Conservation (phyloP, 2,329 filamentous ascomycete species). For the Rosellinia necatrix region DNA sequence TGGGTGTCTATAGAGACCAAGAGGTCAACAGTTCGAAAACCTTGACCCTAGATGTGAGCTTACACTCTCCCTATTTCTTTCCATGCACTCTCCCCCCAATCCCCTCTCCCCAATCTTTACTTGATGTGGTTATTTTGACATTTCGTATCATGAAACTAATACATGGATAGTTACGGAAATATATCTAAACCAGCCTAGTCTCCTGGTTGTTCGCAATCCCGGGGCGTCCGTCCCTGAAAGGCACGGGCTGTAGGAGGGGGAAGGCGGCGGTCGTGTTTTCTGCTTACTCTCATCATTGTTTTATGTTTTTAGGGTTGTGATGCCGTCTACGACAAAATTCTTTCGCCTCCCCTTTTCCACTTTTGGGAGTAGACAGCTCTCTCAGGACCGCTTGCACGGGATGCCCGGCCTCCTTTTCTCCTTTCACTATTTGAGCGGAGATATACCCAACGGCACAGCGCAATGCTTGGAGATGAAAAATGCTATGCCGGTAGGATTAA, state of each 20-base stretch:
- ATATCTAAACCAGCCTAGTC: slow-evolving; percentile 9
- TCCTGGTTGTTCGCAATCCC: neutral
- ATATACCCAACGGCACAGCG: neutral
- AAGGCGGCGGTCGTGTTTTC: neutral
- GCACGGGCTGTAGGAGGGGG: neutral
- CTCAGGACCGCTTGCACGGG: neutral
- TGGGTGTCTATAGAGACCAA: slow-evolving; percentile 95
- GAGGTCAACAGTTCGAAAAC: slow-evolving; percentile 89
- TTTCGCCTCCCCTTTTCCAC: neutral
- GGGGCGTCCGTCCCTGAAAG: neutral
- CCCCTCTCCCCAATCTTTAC: neutral
- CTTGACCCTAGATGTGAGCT: slow-evolving; percentile 91
- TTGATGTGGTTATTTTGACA: neutral
- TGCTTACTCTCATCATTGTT: neutral
- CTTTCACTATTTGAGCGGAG: neutral
- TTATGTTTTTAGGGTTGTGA: neutral
- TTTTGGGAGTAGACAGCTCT: slow-evolving; percentile 6
- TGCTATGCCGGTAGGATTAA: slow-evolving; percentile 10
- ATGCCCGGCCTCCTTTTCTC: neutral
- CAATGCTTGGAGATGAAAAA: slow-evolving; percentile 12
- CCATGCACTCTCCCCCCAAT: neutral
- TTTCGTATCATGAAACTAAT: slow-evolving; percentile 28
- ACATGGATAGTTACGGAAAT: slow-evolving; percentile 37
- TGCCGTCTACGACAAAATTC: slow-evolving; percentile 8
- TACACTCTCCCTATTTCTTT: neutral